Evolutionary conservation across 2,329 filamentous ascomycete species (phyloP).

Genomic region (Drechslerella coelobrocha): DNA sequence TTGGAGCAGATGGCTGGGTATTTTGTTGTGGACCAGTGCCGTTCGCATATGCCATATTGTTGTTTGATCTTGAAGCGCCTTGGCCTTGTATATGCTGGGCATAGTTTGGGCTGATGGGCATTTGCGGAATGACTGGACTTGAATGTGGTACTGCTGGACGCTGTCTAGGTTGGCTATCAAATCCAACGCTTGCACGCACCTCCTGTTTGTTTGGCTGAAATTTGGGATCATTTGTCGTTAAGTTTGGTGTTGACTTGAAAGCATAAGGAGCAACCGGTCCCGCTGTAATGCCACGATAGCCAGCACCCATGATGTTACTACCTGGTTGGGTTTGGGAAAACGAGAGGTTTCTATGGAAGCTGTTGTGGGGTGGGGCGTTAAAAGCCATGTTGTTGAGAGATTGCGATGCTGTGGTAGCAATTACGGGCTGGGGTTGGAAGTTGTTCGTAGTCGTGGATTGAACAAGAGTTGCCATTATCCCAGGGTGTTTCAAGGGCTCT

Average conservation of each 20-base stretch:
- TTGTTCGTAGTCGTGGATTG: conserved; percentile 63
- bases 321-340: conserved; percentile 63
- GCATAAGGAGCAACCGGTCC: conserved; percentile 76
- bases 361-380: conserved; percentile 60
- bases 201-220: conserved; percentile 60
- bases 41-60: conserved; percentile 9
- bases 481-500: neutral
- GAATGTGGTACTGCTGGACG: conserved; percentile 56
- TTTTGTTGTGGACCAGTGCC: conserved; percentile 32
- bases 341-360: conserved; percentile 56
- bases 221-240: conserved; percentile 64
- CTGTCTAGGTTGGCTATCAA: conserved; percentile 66
- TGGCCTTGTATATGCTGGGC: conserved; percentile 58
- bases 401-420: conserved; percentile 78
- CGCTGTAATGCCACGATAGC: conserved; percentile 62
- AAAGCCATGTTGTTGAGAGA: conserved; percentile 68
- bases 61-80: conserved; percentile 58
- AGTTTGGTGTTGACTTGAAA: conserved; percentile 71
- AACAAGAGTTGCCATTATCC: conserved; percentile 78
- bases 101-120: conserved; percentile 59
- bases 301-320: conserved; percentile 62
- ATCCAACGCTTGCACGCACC: conserved; percentile 59
- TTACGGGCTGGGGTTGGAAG: conserved; percentile 69
- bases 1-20: conserved; percentile 54
- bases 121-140: conserved; percentile 58